Evolutionary conservation across 208 protist genomes (phyloP), one percentile per base, ranked within the genome.

Genomic region (Leishmania martiniquensis): DNA sequence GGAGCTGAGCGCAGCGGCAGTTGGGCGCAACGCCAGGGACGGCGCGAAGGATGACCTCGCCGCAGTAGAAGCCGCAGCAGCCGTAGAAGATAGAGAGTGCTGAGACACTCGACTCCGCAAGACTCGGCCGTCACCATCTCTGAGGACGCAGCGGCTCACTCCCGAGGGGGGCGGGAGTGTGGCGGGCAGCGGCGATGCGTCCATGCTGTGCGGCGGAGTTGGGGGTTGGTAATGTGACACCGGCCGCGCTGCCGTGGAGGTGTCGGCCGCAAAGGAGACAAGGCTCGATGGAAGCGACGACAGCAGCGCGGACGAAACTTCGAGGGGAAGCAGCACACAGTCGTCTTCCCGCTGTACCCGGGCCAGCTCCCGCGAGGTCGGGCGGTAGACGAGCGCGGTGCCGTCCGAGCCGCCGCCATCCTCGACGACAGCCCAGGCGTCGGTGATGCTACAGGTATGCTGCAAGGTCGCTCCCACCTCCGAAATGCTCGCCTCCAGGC

Each of bases 1-100:
- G 34, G 86, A 78, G 70, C 84, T 81, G 29, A 85, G 85, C 20
- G 86, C 71, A 1, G 72, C 73, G 9, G 86, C 86, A 20, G 85
- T 73, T 22, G 90, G 88, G 7, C 80, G 77, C 39, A 93, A 79
- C n/a, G 63, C 55, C 49, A 67, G 51, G 51, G 52, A 52, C 15
- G 65, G 55, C 12, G 67, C 47, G n/a, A 34, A 52, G 45, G n/a
- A 59, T 42, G 39, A 37, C 37, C 54, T 12, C 4, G 34, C 22
- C 29, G 62, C 32, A 15, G 51, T 42, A 9, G 42, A 0, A 13
- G 34, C 39, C 71, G 29, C 12, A 29, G 70, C 34, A 32, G 54
- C 67, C 9, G 67, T 9, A 34, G 67, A 39, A 5, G 45, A 20
- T n/a, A 51, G 67, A 10, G 45, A 44, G 47, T 4, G 45, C 7